phyloP scores from a whole-genome alignment of 805 yeast species.

The Teunomyces tritomae region DNA sequence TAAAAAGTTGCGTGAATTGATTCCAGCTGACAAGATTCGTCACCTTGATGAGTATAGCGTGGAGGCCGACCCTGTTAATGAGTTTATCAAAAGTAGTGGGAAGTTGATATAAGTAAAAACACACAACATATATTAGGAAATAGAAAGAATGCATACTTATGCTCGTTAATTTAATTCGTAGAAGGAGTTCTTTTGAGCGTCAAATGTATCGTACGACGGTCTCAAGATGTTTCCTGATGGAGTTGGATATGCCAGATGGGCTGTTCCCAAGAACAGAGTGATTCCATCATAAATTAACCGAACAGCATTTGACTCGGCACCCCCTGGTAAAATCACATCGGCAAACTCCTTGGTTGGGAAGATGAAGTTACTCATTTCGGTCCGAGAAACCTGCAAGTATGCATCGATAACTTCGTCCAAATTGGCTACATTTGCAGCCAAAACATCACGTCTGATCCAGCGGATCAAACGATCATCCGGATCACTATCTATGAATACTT shows the following conservation, averaged over 20 bases:
- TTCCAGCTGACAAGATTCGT: conserved; percentile 45
- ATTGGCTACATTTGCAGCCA: conserved; percentile 9
- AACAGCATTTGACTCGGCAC: conserved; percentile 59
- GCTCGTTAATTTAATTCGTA: conserved; percentile 37
- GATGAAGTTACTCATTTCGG: conserved; percentile 66
- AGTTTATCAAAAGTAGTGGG: conserved; percentile 18
- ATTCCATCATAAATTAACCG: conserved; percentile 64
- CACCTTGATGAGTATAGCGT: conserved; percentile 46
- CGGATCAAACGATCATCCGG: conserved; percentile 82
- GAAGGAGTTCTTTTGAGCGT: conserved; percentile 39
- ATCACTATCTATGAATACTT: conserved; percentile 78
- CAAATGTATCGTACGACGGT: conserved; percentile 18
- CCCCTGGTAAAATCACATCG: conserved; percentile 72
- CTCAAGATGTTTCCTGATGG: conserved; percentile 24
- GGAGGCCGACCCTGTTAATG: conserved; percentile 55
- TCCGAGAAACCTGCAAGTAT: conserved; percentile 57
- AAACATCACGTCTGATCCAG: conserved; percentile 56
- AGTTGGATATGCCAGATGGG: conserved; percentile 8
- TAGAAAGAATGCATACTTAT: conserved; percentile 1
- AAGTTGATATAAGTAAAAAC: conserved; percentile 9
- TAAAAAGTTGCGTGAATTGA: conserved; percentile 57
- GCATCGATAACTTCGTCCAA: conserved; percentile 38
- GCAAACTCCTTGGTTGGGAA: conserved; percentile 69
- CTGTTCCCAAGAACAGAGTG: conserved; percentile 29
- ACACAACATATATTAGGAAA: not conserved